Percentiles rank a stretch among this genome's conserved stretches.
Conservation (phyloP, 306 rosid species). For the Corylus avellana region DNA sequence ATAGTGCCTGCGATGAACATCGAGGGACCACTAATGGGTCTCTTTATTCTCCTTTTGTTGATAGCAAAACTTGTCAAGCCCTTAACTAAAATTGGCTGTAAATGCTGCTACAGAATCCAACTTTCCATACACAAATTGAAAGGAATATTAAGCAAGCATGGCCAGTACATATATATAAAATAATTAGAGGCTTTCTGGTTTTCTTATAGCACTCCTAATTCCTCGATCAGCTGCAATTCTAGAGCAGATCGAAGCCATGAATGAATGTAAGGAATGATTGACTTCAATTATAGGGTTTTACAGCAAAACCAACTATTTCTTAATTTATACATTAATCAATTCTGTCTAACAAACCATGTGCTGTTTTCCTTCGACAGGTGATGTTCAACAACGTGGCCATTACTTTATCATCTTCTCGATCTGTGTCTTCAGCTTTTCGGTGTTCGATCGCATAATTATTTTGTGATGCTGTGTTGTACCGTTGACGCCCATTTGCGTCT, state of each 20-base stretch:
- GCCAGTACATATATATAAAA: not conserved
- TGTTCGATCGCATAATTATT: not conserved
- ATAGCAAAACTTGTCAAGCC: slow-evolving; percentile 2
- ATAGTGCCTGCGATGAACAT: not conserved
- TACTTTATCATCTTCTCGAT: not conserved
- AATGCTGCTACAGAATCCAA: slow-evolving; percentile 33
- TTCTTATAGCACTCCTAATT: not conserved
- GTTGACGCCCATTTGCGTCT: too few relatives aligned
- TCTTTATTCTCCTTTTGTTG: not conserved
- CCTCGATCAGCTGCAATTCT: not conserved
- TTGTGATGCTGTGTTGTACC: too few relatives aligned
- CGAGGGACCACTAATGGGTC: not conserved
- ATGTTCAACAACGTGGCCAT: not conserved
- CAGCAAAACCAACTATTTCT: not conserved
- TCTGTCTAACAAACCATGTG: slow-evolving; percentile 27
- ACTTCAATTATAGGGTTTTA: not conserved
- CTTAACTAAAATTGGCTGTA: slow-evolving; percentile 41
- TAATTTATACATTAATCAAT: not conserved
- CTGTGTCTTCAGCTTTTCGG: not conserved
- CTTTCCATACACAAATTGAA: slow-evolving; percentile 26
- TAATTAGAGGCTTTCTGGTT: not conserved
- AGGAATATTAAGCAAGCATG: not conserved
- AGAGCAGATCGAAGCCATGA: not conserved
- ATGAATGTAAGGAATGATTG: slow-evolving; percentile 31
- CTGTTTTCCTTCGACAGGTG: slow-evolving; percentile 1